Base-by-base conservation (phyloP, 441 rosid species). In the Gossypium davidsonii region DNA sequence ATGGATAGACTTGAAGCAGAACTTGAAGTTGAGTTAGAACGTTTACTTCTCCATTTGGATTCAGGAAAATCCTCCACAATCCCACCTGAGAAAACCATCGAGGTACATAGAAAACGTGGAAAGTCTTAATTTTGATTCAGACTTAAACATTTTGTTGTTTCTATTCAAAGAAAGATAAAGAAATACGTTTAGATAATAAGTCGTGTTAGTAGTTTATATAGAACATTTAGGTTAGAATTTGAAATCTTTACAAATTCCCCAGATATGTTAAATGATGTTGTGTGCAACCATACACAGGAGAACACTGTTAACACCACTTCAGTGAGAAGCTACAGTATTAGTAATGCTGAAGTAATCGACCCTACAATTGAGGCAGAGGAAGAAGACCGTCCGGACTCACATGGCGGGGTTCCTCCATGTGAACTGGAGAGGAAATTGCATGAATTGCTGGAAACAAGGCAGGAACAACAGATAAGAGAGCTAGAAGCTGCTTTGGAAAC, bases 1-100 rank as follows among this genome's bases (percentile, higher is more conserved):
- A 90, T 87, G 85, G 83, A 83, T 75, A 81, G 74, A 67, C 93
- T 91, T 39, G 93, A 87, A 82, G 95, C 88, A 12, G 95, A 94
- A 83, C 91, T 94, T 34, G 86, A 89, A 83, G 86, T 82, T 2
- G 95, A 94, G 82, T 79, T 89, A 34, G 87, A 89, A 67, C 80
- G 76, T 67, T 78, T 91, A 67, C 92, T 89, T 76, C 78, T 79
- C 73, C 85, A 83, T 68, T 80, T 89, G 79, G 85, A 84, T 79
- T 65, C 70, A 5, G 90, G 83, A 18, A 73, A 53, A 28, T 60
- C 62, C 55, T 53, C 72, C 44, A 60, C 60, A 63, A 73, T 77
- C 52, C 78, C 77, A 31, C 72, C 69, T 58, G 79, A 71, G 59
- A 55, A 18, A 72, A 75, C 49, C 26, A 64, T 67, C 17, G 66